Evolutionary conservation across 148 eudicot genomes (phyloP).

Genomic region (Spergularia bocconei): DNA sequence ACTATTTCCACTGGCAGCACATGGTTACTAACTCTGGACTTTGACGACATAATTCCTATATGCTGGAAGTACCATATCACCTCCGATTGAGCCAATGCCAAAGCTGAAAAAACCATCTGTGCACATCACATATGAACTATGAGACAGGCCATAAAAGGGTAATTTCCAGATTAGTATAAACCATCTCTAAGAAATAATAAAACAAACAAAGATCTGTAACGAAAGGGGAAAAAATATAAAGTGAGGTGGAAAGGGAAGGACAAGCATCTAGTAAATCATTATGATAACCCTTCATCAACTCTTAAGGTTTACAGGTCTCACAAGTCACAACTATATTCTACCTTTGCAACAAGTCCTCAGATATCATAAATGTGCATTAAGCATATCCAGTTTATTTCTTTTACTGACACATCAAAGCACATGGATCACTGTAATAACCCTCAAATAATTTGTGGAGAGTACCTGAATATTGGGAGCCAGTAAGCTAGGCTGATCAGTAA

Average conservation of each 20-base stretch:
- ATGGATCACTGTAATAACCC: not conserved
- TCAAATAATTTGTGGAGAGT: not conserved
- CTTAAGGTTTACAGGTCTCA: slow-evolving; percentile 5
- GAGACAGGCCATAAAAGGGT: not conserved
- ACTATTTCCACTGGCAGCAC: slow-evolving; percentile 75
- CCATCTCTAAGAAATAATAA: not conserved
- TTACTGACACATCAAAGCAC: slow-evolving; percentile 10
- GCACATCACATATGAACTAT: slow-evolving; percentile 20
- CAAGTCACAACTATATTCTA: not conserved
- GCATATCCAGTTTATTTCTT: not conserved
- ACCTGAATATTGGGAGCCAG: slow-evolving; percentile 99
- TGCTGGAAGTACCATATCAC: slow-evolving; percentile 98
- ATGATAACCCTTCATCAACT: not conserved
- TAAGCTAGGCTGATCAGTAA: slow-evolving; percentile 93
- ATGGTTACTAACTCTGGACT: slow-evolving; percentile 65
- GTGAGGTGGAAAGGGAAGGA: not conserved
- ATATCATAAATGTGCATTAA: not conserved
- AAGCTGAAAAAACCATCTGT: slow-evolving; percentile 99
- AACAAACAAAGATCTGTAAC: not conserved
- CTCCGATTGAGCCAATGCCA: slow-evolving; percentile 96
- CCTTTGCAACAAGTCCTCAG: not conserved
- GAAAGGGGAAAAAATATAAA: not conserved
- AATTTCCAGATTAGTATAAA: not conserved
- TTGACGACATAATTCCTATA: slow-evolving; percentile 82
- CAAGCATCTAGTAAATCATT: not conserved